These are phyloP conservation scores for Rhododendron ferrugineum DNA, from an alignment of 148 eudicot genomes.

Conservation along the genomic window DNA sequence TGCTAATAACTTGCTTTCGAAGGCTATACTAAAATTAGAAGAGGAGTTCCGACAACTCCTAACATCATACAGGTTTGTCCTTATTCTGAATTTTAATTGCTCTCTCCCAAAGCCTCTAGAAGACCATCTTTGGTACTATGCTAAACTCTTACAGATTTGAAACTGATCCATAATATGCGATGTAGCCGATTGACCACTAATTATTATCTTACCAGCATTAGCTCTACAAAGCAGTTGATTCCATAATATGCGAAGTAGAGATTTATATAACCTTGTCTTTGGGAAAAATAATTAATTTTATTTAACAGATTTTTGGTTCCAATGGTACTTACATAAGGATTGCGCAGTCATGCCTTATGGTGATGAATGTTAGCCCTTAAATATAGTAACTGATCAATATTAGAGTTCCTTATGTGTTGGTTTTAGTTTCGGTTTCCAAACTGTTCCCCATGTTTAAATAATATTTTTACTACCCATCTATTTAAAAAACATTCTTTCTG, in stretches of 20 bases:
- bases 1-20: conserved; percentile 50
- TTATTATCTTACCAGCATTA: not conserved
- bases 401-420: not conserved
- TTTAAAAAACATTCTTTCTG: not conserved
- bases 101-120: not conserved
- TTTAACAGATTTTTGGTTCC: not conserved
- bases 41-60: conserved; percentile 77
- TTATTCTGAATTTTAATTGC: not conserved
- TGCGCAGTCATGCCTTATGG: not conserved
- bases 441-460: not conserved
- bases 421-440: not conserved
- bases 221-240: not conserved
- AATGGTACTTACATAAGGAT: not conserved
- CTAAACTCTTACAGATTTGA: not conserved
- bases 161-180: not conserved
- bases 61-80: conserved; percentile 55
- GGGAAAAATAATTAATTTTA: not conserved
- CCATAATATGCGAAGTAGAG: not conserved
- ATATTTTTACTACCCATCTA: not conserved
- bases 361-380: not conserved
- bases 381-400: not conserved
- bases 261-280: not conserved
- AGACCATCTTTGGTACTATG: not conserved
- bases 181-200: not conserved
- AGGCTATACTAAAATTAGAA: conserved; percentile 63